Evolutionary conservation across 2,329 filamentous ascomycete species (phyloP), one percentile per base, ranked within the genome.

Genomic region (Colletotrichum phormii): DNA sequence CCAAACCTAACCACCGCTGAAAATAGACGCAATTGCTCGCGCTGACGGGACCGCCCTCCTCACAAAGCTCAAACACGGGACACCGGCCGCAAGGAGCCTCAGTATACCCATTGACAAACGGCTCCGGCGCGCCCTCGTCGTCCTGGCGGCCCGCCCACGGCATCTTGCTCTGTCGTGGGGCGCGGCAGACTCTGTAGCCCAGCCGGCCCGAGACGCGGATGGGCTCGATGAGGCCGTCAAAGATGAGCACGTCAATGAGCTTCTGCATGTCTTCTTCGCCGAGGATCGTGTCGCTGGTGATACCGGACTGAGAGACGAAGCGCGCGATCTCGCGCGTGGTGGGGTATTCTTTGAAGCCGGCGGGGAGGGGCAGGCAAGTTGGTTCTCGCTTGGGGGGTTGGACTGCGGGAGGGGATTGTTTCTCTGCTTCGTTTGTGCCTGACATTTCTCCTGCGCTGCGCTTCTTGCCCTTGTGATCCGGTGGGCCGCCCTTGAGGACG

Each of bases 21-120:
- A 97, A 98, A 80, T 99, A 99, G 66, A 95, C 93, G 82, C 97
- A 99, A 63, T 93, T 97, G 75, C 91, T 93, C 0, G 96, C 94
- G 78, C 93, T 97, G 26, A 99, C 95, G 0, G 95, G 94, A 0
- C 96, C 96, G 7, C 95, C 95, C 73, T 97, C 94, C 76, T 94
- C 93, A 80, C 97, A 99, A 2, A 98, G 88, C 71, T 97, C 93
- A 80, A 98, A 98, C 2, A 98, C 96, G 0, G 97, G 97, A 82
- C 97, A 99, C 67, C 91, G 89, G 2, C 96, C 95, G 81, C 97
- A 99, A 1, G 97, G 97, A 2, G 93, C 92, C 81, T 98, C 95
- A 1, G 94, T 97, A 76, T 96, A 90, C 4, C 94, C 94, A 77
- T 95, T 97, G 76, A 87, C 78, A 64, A 84, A 84, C 18, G 85